These are phyloP conservation scores for Nowakowskiella sp. DNA, from an alignment of 192 early-diverging fungal genomes.

Conservation along the genomic window DNA sequence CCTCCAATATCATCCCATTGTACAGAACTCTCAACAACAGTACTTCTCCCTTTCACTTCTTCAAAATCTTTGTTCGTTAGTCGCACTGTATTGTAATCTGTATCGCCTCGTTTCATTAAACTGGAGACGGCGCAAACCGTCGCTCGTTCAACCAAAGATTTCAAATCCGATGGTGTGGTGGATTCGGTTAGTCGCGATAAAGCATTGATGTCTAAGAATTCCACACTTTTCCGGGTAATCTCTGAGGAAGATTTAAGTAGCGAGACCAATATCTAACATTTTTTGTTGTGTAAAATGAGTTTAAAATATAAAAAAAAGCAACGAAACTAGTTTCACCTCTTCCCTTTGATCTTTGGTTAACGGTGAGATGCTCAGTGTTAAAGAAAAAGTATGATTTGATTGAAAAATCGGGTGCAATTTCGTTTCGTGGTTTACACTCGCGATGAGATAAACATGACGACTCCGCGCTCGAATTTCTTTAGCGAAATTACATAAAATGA, in stretches of 20 bases:
- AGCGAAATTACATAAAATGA: too few species aligned
- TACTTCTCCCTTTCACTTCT: constrained; percentile 67
- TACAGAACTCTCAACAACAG: constrained; percentile 70
- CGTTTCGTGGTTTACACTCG: not conserved
- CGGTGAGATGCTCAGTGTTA: constrained; percentile 1
- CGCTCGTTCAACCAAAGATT: constrained; percentile 67
- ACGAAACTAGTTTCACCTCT: constrained; percentile 6
- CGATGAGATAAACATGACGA: not conserved
- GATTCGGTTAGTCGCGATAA: constrained; percentile 80
- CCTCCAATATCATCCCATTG: constrained; percentile 87
- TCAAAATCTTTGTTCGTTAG: constrained; percentile 62
- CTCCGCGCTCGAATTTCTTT: not conserved
- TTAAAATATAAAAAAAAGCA: constrained; percentile 11
- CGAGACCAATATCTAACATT: constrained; percentile 56
- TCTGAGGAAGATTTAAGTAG: constrained; percentile 51
- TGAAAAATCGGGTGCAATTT: not conserved
- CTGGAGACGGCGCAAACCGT: constrained; percentile 71
- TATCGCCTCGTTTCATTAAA: constrained; percentile 28
- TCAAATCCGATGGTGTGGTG: constrained; percentile 73
- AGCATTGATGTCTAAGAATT: constrained; percentile 58
- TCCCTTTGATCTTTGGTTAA: constrained; percentile 2
- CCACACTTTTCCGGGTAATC: constrained; percentile 34
- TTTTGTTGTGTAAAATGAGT: not conserved
- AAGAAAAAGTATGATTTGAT: constrained; percentile 1
- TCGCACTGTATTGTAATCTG: constrained; percentile 12